Conservation (phyloP, 1,284 basidiomycete genomes). For the Rhodofomes roseus region DNA sequence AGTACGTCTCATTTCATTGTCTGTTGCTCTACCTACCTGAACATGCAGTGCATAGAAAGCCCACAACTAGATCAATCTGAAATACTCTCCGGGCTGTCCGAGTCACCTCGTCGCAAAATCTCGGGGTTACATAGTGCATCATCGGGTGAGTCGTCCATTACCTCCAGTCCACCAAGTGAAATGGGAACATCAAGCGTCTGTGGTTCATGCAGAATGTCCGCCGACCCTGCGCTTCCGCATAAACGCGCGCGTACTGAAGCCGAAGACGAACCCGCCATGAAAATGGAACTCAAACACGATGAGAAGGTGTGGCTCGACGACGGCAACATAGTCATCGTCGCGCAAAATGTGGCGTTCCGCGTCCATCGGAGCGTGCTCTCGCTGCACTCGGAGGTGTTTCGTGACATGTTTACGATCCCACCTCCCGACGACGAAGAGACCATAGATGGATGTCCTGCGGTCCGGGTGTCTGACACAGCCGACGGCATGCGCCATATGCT, state of each 20-base stretch:
- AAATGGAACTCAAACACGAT: conserved; percentile 7
- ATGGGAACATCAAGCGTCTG: too few species aligned
- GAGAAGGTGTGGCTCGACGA: conserved; percentile 24
- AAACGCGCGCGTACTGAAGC: neutral
- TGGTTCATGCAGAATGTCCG: too few species aligned
- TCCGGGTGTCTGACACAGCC: conserved; percentile 18
- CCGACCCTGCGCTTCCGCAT: neutral
- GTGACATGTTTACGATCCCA: conserved; percentile 22
- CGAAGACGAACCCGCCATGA: neutral
- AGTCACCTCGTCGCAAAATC: too few species aligned
- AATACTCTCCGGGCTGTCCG: too few species aligned
- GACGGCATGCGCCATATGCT: conserved; percentile 18
- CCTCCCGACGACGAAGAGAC: conserved; percentile 15
- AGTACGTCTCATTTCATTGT: too few species aligned
- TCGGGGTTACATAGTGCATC: too few species aligned
- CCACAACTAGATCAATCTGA: too few species aligned
- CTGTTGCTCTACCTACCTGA: too few species aligned
- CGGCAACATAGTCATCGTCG: conserved; percentile 25
- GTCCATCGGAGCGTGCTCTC: conserved; percentile 23
- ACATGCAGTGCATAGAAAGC: too few species aligned
- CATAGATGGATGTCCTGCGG: conserved; percentile 20
- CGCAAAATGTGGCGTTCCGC: conserved; percentile 18
- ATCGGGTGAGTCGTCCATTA: too few species aligned
- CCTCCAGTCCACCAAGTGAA: too few species aligned
- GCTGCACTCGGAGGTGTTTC: conserved; percentile 23